phyloP scores from a whole-genome alignment of 2,329 filamentous ascomycete genomes.

The Diaporthe citrichinensis region DNA sequence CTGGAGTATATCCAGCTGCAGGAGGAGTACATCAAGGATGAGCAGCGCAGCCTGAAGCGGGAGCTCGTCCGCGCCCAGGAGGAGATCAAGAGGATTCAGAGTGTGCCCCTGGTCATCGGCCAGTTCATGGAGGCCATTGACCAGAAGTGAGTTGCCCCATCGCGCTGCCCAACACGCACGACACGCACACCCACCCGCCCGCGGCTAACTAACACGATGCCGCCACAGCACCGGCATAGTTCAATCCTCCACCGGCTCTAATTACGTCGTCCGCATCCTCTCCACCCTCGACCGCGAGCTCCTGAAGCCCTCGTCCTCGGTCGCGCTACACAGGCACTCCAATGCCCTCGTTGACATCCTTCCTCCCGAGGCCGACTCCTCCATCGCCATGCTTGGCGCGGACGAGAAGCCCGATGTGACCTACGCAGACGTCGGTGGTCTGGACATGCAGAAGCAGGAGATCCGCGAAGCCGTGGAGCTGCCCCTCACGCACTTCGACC shows the following conservation, averaged over 20 bases:
- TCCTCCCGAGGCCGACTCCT: slow-evolving; percentile 98
- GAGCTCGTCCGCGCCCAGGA: slow-evolving; percentile 98
- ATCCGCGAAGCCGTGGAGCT: slow-evolving; percentile 98
- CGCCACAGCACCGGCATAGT: slow-evolving; percentile 91
- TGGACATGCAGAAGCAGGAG: slow-evolving; percentile 99
- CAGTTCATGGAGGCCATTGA: slow-evolving; percentile 99
- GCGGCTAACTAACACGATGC: slow-evolving; percentile 10
- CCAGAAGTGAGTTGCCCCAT: slow-evolving; percentile 81
- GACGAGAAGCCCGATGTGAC: slow-evolving; percentile 99
- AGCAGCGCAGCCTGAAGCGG: slow-evolving; percentile 97
- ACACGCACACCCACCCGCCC: not conserved
- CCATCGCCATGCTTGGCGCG: slow-evolving; percentile 96
- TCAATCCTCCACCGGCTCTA: slow-evolving; percentile 97
- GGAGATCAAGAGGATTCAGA: slow-evolving; percentile 99
- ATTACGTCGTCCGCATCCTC: slow-evolving; percentile 98
- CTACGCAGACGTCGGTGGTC: slow-evolving; percentile 95
- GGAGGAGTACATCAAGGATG: slow-evolving; percentile 99
- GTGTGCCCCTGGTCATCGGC: slow-evolving; percentile 96
- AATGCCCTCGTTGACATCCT: slow-evolving; percentile 99
- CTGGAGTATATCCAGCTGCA: slow-evolving; percentile 98
- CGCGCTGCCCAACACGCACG: slow-evolving; percentile 25
- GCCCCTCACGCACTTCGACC: slow-evolving; percentile 95
- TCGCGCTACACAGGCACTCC: slow-evolving; percentile 97
- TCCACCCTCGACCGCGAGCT: slow-evolving; percentile 98
- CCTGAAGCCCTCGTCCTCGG: slow-evolving; percentile 97